phyloP scores from a whole-genome alignment of 1,284 basidiomycete species.

The Coniophora puteana region DNA sequence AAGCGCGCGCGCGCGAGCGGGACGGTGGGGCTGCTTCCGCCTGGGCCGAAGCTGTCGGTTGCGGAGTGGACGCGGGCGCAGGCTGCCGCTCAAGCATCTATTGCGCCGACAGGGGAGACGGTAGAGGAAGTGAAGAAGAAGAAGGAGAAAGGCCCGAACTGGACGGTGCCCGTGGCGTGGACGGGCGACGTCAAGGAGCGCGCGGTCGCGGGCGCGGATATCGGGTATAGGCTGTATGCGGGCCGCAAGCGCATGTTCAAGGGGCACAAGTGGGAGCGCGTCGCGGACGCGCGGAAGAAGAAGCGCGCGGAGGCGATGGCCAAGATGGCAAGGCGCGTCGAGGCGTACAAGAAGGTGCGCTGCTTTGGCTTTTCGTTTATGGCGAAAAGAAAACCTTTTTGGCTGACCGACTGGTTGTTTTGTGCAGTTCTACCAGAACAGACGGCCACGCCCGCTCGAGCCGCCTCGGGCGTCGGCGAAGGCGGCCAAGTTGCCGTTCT shows the following conservation, averaged over 20 bases:
- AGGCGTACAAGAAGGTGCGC: constrained; percentile 62
- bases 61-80: no score
- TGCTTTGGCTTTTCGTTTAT: no score
- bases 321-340: constrained; percentile 62
- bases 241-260: constrained; percentile 81
- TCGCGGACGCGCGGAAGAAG: constrained; percentile 38
- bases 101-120: constrained; percentile 8
- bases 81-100: constrained; percentile 13
- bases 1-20: constrained; percentile 59
- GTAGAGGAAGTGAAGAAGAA: constrained; percentile 2
- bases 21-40: constrained; percentile 56
- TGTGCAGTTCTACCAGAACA: no score
- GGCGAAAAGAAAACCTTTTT: no score
- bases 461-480: no score
- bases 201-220: constrained; percentile 45
- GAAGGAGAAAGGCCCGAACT: constrained; percentile 16
- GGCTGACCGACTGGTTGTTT: no score
- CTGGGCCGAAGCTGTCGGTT: constrained; percentile 54
- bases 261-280: constrained; percentile 78
- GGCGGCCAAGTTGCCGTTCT: no score
- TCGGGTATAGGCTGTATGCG: constrained; percentile 64
- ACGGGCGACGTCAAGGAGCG: constrained; percentile 48
- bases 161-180: constrained; percentile 50
- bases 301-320: constrained; percentile 54
- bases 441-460: no score